Percentiles rank a stretch among this genome's conserved stretches.
phyloP scores from a whole-genome alignment of 768 basidiomycete genomes.

The Tricholoma sp. region DNA sequence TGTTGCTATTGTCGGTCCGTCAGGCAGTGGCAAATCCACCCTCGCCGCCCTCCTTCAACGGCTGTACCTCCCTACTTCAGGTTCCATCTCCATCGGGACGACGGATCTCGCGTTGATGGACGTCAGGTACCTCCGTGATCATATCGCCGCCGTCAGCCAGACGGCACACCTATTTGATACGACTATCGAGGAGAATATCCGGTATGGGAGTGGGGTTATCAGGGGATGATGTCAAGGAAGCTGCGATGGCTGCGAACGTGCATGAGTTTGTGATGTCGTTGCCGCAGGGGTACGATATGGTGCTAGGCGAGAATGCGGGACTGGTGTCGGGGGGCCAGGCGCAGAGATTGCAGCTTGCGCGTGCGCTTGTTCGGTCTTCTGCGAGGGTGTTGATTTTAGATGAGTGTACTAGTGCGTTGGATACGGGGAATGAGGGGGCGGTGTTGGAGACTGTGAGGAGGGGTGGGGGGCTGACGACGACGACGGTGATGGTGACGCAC shows the following conservation, averaged over 20 bases:
- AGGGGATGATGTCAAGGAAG: conserved; percentile 62
- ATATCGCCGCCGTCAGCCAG: conserved; percentile 87
- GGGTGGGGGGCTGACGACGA: conserved; percentile 69
- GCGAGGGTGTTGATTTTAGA: conserved; percentile 79
- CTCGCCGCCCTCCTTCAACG: conserved; percentile 82
- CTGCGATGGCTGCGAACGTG: conserved; percentile 74
- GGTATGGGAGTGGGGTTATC: conserved; percentile 71
- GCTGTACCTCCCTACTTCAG: conserved; percentile 74
- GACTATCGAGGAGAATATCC: conserved; percentile 82
- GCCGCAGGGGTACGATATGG: conserved; percentile 82
- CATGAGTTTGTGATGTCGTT: conserved; percentile 82
- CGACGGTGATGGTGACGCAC: conserved; percentile 84
- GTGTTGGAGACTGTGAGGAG: conserved; percentile 72
- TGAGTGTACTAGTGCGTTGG: conserved; percentile 93
- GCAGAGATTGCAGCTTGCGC: conserved; percentile 87
- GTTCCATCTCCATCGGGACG: conserved; percentile 55
- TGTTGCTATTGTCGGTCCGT: conserved; percentile 90
- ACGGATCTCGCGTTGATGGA: conserved; percentile 53
- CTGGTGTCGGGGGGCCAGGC: conserved; percentile 93
- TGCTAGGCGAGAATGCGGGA: conserved; percentile 87
- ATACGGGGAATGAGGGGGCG: conserved; percentile 75
- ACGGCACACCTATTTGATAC: conserved; percentile 86
- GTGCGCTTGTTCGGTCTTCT: conserved; percentile 78
- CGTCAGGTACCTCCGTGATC: conserved; percentile 72
- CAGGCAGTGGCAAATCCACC: conserved; percentile 93